Base-by-base conservation (phyloP, 805 yeast species). In the Myxozyma neotropica region DNA sequence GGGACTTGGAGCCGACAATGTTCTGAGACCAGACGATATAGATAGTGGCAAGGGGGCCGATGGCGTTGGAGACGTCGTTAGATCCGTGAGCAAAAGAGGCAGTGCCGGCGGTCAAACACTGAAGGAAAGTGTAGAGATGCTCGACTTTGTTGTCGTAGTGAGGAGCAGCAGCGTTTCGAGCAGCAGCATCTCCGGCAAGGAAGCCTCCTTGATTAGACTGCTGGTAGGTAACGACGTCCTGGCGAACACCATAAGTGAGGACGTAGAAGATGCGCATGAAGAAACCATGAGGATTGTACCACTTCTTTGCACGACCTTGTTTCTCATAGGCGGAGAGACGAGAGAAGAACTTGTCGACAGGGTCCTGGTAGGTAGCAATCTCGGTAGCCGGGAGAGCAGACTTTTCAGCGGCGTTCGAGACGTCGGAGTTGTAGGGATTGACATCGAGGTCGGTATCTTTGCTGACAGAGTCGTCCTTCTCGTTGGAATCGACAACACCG, bases 21-120 rank as follows among this genome's bases (percentile, higher is more conserved):
- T 84, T 82, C 36, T 82, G 73, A 23, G 72, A 72, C 90, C 91
- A 87, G 26, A 84, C 77, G 44, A 78, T 73, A 71, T 84, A 87
- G 23, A 86, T 80, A 13, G 90, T 80, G 46, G 90, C 75, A 67
- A 85, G 77, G 35, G 93, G 92, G 65, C 90, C 92, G 33, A 88
- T 81, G 39, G 93, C 91, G 68, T 87, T 87, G 50, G 90, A 80
- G 63, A 87, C 85, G 74, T 87, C 93, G 70, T 87, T 87, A 40
- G 93, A 85, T 57, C 93, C 93, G 70, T 87, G 93, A 5, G 92
- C 89, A 72, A 87, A 86, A 1, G 92, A 86, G 86, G 86, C 86
- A 52, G 90, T 86, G 66, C 84, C 81, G 15, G 93, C 92, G 43
- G 92, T 86, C 63, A 86, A 73, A 53, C 83, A 85, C 74, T 87